Evolutionary conservation across 1,284 basidiomycete species (phyloP), one percentile per base, ranked within the genome.

Genomic region (Cryptococcus sp.): DNA sequence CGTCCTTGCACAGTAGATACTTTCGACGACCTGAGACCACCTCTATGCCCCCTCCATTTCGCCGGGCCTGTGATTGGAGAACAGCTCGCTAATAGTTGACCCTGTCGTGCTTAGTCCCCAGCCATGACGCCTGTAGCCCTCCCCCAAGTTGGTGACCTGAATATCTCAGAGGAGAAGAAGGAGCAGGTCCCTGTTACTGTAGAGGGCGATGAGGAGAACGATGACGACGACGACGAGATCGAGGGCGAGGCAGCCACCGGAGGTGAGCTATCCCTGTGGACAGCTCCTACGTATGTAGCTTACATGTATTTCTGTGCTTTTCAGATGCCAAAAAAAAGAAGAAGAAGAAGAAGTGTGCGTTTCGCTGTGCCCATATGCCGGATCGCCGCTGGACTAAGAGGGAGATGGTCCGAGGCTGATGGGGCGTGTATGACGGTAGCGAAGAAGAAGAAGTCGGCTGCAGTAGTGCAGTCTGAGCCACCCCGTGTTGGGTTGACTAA

Each of bases 401-500:
- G 2, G 15, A 7, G 33, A 33, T 46, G 37, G 18, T 18, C 21
- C 33, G 2, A 50, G 15, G 23, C 28, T 55, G 24, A 21, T 36
- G 2, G 33, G 18, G 28, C 5, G 9, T 33, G 28, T 9, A 9
- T 35, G 13, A 9, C 20, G 6, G 6, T 40, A 74, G 75, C 85
- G 39, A 91, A 91, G 78, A 91, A 91, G 82, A 91, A 90, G 78
- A 81, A 81, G 71, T 57, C 69, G 13, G 60, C 63, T 3, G 66
- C 68, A 35, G 68, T 63, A 16, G 63, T 84, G 61, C 95, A 98
- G 79, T 86, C 85, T n/a, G 91, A 94, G 52, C 96, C 96, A 20
- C 95, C 95, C n/a, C 84, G 90, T 18, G 81, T 96, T 20, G 91
- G 90, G 3, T 77, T 98, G 63, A 88, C 88, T 60, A 94, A 93